Evolutionary conservation across 2,329 filamentous ascomycete genomes (phyloP), one percentile per base, ranked within the genome.

Genomic region (Coniochaeta ligniaria): DNA sequence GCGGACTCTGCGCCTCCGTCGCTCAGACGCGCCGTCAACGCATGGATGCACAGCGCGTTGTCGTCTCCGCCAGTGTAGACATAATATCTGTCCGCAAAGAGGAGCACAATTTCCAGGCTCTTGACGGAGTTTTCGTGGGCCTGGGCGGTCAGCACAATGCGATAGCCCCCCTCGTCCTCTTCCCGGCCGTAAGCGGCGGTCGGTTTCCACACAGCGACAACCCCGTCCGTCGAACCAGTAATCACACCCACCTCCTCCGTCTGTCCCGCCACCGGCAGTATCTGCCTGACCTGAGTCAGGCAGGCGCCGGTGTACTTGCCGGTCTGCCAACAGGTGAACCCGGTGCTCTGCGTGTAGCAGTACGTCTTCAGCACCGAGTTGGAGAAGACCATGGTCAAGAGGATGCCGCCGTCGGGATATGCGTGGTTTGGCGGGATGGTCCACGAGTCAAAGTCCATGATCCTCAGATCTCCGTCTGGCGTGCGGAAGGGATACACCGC

Each of bases 101-200:
- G 11, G 5, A 31, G 33, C 61, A 41, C 55, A n/a, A 85, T 62
- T 62, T 82, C 81, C 2, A 89, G 74, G 22, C 79, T 76, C 71
- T 96, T 96, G 70, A 97, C 84, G 58, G 88, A 86, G 72, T 84
- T 96, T 67, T 96, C 92, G 69, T 98, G 95, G 26, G 94, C 72
- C 59, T 76, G 78, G 1, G 69, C 69, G 12, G 74, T 73, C 14
- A 73, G 63, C 9, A 65, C 65, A 3, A 77, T n/a, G 33, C n/a
- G 26, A 28, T 58, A 58, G 3, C 38, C 35, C 6, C 17, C 24
- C 20, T 58, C 24, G 6, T 20, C 4, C 16, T 31, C 22, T 8
- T 6, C 38, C 2, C 24, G 2, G 60, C 61, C 12, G 11, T 17
- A 50, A 20, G n/a, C 20, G 24, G 43, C 43, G 5, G 47, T 59